phyloP scores from a whole-genome alignment of 2,329 filamentous ascomycete species.

The Metarhizium guizhouense region DNA sequence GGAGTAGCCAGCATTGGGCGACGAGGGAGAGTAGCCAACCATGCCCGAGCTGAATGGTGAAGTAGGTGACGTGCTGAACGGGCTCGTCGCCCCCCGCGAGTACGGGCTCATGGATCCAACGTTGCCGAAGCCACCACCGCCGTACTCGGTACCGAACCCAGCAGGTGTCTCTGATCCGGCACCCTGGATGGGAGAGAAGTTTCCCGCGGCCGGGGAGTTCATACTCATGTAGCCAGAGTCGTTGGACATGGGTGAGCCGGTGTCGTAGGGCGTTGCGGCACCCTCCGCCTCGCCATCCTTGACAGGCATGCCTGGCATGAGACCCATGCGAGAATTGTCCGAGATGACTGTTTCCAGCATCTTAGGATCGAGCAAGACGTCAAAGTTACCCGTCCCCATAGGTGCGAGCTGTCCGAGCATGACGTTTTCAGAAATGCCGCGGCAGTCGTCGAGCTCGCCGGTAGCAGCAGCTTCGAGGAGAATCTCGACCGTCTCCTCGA shows the following conservation, averaged over 20 bases:
- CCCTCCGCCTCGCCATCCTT: constrained; percentile 71
- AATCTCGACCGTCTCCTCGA: constrained; percentile 98
- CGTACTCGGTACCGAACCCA: constrained; percentile 57
- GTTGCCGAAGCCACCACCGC: constrained; percentile 40
- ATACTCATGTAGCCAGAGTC: constrained; percentile 60
- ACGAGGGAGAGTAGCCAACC: constrained; percentile 66
- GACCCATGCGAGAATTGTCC: constrained; percentile 78
- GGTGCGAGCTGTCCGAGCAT: constrained; percentile 97
- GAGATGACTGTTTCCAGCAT: constrained; percentile 94
- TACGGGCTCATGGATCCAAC: constrained; percentile 54
- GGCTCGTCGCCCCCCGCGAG: constrained; percentile 56
- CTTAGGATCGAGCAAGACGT: constrained; percentile 84
- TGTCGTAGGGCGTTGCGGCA: constrained; percentile 90
- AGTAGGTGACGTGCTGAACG: constrained; percentile 63
- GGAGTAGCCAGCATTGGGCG: constrained; percentile 63
- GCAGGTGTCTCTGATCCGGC: constrained; percentile 62
- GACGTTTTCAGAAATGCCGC: constrained; percentile 96
- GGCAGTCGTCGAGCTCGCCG: constrained; percentile 94
- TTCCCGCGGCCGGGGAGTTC: constrained; percentile 52
- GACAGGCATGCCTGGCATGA: constrained; percentile 69
- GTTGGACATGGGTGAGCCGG: constrained; percentile 62
- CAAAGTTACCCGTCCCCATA: constrained; percentile 93
- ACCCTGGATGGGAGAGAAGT: constrained; percentile 71
- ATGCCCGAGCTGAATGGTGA: constrained; percentile 51
- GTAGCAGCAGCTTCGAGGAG: constrained; percentile 89